Conservation (phyloP, 805 yeast genomes). For the Nakazawaea ambrosiae region DNA sequence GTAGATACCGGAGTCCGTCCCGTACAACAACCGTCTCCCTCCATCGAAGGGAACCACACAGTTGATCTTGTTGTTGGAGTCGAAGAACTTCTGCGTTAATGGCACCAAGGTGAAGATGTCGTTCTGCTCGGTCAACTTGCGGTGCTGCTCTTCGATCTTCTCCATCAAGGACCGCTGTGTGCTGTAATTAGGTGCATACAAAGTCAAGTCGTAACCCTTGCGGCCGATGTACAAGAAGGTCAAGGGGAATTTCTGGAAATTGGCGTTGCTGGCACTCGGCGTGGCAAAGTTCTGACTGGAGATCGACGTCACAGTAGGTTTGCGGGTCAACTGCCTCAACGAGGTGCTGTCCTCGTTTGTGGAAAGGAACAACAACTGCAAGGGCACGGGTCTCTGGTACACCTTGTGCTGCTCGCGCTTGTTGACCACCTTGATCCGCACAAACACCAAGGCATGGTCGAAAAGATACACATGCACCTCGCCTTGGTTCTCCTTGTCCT, state of each 20-base stretch:
- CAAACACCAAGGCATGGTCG: slow-evolving; percentile 83
- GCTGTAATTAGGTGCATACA: slow-evolving; percentile 44
- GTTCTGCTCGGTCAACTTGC: slow-evolving; percentile 57
- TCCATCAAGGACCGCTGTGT: slow-evolving; percentile 78
- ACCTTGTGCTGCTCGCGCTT: slow-evolving; percentile 90
- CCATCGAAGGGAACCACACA: slow-evolving; percentile 94
- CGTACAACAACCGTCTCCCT: slow-evolving; percentile 83
- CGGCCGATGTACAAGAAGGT: slow-evolving; percentile 48
- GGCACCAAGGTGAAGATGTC: slow-evolving; percentile 77
- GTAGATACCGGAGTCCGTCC: slow-evolving; percentile 88
- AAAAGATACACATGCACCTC: slow-evolving; percentile 81
- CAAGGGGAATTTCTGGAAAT: slow-evolving; percentile 35
- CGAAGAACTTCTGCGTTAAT: slow-evolving; percentile 70
- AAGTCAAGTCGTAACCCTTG: slow-evolving; percentile 45
- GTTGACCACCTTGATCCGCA: slow-evolving; percentile 77
- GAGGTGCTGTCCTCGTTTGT: slow-evolving; percentile 76
- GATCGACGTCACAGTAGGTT: slow-evolving; percentile 21
- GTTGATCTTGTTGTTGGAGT: slow-evolving; percentile 67
- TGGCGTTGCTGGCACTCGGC: background rate
- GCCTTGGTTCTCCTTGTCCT: slow-evolving; percentile 65
- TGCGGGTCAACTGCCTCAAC: slow-evolving; percentile 34
- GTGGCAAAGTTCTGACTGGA: background rate
- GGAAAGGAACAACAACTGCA: slow-evolving; percentile 67
- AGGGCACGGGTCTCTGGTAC: slow-evolving; percentile 80
- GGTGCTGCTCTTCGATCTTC: slow-evolving; percentile 74